Evolutionary conservation across 805 yeast species (phyloP).

Genomic region (Cyberlindnera americana): DNA sequence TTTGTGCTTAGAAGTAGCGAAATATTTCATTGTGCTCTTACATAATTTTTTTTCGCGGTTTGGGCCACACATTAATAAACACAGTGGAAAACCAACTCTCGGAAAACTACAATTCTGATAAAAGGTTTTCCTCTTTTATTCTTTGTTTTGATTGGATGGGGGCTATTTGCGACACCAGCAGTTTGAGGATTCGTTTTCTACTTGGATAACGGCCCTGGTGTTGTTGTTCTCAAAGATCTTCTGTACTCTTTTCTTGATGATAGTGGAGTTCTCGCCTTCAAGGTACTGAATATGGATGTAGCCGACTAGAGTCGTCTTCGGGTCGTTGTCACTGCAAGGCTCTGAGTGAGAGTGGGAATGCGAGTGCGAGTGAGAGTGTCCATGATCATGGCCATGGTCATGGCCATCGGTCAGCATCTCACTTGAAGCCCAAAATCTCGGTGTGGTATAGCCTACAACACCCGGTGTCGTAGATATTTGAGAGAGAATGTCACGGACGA

Average conservation of each 20-base stretch:
- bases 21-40: too few relatives aligned
- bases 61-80: conserved; percentile 1
- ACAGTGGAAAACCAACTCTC: too few relatives aligned
- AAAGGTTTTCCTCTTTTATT: too few relatives aligned
- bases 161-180: conserved; percentile 59
- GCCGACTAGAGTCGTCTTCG: conserved; percentile 59
- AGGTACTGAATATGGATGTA: conserved; percentile 75
- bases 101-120: too few relatives aligned
- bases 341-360: conserved; percentile 8
- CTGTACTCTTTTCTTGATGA: conserved; percentile 58
- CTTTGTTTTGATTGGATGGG: too few relatives aligned
- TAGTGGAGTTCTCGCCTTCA: conserved; percentile 60
- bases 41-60: neutral
- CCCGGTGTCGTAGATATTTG: conserved; percentile 73
- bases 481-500: conserved; percentile 59
- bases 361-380: neutral
- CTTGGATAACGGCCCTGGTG: conserved; percentile 59
- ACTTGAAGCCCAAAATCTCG: conserved; percentile 81
- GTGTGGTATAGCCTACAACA: conserved; percentile 79
- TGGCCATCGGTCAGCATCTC: conserved; percentile 30
- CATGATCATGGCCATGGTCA: conserved; percentile 32
- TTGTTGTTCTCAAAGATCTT: conserved; percentile 46
- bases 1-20: too few relatives aligned
- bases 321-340: conserved; percentile 7
- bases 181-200: conserved; percentile 57